phyloP scores from a whole-genome alignment of 2,329 filamentous ascomycete species.

The Bimuria novae-zelandiae region DNA sequence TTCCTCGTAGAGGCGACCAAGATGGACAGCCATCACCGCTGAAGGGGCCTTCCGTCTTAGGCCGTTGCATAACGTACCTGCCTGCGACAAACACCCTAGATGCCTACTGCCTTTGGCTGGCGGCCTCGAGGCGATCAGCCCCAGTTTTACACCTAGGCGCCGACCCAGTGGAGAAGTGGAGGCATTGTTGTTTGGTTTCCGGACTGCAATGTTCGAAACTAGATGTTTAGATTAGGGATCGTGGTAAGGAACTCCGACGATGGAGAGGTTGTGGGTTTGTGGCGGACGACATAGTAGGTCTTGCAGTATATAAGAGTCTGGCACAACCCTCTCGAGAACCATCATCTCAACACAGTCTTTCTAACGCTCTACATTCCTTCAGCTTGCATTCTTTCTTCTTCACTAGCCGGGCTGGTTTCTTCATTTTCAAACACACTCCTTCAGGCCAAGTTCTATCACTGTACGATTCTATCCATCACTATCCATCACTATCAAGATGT shows the following conservation, averaged over 20 bases:
- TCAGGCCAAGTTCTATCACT: conserved; percentile 18
- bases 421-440: conserved; percentile 23
- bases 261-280: conserved; percentile 11
- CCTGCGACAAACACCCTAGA: conserved; percentile 27
- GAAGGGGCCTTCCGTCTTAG: conserved; percentile 22
- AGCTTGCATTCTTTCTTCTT: conserved; percentile 23
- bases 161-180: conserved; percentile 29
- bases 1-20: conserved; percentile 20
- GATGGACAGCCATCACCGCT: conserved; percentile 16
- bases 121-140: conserved; percentile 26
- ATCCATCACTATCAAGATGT: conserved; percentile 44
- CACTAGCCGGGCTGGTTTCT: conserved; percentile 40
- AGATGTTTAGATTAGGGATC: conserved; percentile 39
- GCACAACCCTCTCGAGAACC: conserved; percentile 14
- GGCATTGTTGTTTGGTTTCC: conserved; percentile 31
- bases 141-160: conserved; percentile 41
- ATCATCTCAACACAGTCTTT: conserved; percentile 29
- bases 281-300: conserved; percentile 9
- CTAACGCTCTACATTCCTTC: conserved; percentile 18
- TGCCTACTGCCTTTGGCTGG: conserved; percentile 35
- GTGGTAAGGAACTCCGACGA: conserved; percentile 12
- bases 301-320: conserved; percentile 31
- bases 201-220: conserved; percentile 28
- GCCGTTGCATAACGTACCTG: conserved; percentile 36
- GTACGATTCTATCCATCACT: conserved; percentile 15